A percentile compares a stretch with the other conserved stretches of the same genome.
These are phyloP conservation scores for Tubosaeta sp. DNA, from an alignment of 768 basidiomycete species.

Conservation along the genomic window DNA sequence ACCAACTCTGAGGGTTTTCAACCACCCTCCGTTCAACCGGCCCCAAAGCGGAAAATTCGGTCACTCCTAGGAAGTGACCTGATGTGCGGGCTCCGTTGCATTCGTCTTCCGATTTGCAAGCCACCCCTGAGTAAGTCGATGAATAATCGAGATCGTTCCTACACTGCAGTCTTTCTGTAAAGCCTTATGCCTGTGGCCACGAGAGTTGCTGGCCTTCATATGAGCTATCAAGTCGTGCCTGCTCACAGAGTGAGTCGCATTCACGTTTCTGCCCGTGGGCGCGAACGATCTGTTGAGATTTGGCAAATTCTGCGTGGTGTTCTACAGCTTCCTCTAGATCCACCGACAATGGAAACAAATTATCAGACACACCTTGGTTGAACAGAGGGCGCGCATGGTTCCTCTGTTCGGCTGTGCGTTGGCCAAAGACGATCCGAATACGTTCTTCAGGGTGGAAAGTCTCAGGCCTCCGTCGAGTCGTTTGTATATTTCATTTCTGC, in stretches of 20 bases:
- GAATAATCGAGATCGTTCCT: background rate
- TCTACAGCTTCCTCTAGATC: too few relatives aligned
- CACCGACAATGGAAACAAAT: too few relatives aligned
- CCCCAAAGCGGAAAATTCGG: slow-evolving; percentile 19
- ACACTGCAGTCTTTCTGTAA: slow-evolving; percentile 33
- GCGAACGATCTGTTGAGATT: too few relatives aligned
- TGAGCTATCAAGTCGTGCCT: slow-evolving; percentile 37
- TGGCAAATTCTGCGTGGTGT: too few relatives aligned
- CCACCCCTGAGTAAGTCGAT: slow-evolving; percentile 40
- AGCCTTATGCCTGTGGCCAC: slow-evolving; percentile 74
- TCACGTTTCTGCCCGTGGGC: too few relatives aligned
- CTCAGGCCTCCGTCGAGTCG: background rate
- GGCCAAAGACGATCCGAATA: too few relatives aligned
- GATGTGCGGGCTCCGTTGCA: slow-evolving; percentile 31
- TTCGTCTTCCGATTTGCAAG: slow-evolving; percentile 44
- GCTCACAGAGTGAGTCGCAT: too few relatives aligned
- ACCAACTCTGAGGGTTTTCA: slow-evolving; percentile 11
- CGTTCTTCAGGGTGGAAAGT: too few relatives aligned
- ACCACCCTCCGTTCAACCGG: slow-evolving; percentile 5
- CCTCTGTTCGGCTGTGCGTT: too few relatives aligned
- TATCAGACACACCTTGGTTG: too few relatives aligned
- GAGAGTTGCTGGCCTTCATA: slow-evolving; percentile 59
- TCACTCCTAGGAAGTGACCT: slow-evolving; percentile 20
- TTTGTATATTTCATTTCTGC: background rate
- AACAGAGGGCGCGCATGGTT: too few relatives aligned